Evolutionary conservation across 2,329 filamentous ascomycete genomes (phyloP), one percentile per base, ranked within the genome.

Genomic region (Davidsoniella virescens): DNA sequence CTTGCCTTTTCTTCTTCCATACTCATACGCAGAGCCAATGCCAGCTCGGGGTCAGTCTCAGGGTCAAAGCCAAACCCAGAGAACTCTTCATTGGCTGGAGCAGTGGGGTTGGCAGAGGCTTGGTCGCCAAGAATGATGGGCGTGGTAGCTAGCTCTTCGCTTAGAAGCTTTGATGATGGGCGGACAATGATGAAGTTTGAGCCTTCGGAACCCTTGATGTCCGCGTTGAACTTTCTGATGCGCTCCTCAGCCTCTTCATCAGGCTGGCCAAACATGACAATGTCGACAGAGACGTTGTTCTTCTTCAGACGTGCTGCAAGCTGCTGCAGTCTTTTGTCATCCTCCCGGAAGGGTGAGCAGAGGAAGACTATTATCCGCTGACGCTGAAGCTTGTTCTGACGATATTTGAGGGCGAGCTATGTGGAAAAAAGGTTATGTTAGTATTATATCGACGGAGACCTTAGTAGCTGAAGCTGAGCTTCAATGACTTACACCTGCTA

Each of bases 261-360:
- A 49, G 94, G 75, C 59, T 98, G 90, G 57, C 92, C 92, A 60
- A 98, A 98, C 44, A 90, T 79, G 54, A 98, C 77, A 61, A 98
- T 90, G 65, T 98, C 92, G 62, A 98, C 85, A 54, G 82, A 85
- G 54, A 94, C 85, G 61, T 85, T 90, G 66, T 82, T 84, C 76
- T 98, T 98, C 79, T 96, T 96, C 87, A 96, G 93, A 70, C 92
- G 93, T 72, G 92, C 94, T 42, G 92, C 88, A 26, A 98, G 75
- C 62, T 86, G 85, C 55, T 88, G 76, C 47, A 98, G 78, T 49
- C 83, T 79, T 69, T 92, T 92, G 65, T 95, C 84, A 56, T 86
- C 82, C 62, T 98, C 92, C 55, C 80, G 75, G 61, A 96, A 82
- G 25, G 88, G 84, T 40, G 87, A 94, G 75, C 92, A 98, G 56